A percentile compares a stretch with the other conserved stretches of the same genome.
Conservation (phyloP, 2,329 filamentous ascomycete genomes). For the Stemphylium vesicarium region DNA sequence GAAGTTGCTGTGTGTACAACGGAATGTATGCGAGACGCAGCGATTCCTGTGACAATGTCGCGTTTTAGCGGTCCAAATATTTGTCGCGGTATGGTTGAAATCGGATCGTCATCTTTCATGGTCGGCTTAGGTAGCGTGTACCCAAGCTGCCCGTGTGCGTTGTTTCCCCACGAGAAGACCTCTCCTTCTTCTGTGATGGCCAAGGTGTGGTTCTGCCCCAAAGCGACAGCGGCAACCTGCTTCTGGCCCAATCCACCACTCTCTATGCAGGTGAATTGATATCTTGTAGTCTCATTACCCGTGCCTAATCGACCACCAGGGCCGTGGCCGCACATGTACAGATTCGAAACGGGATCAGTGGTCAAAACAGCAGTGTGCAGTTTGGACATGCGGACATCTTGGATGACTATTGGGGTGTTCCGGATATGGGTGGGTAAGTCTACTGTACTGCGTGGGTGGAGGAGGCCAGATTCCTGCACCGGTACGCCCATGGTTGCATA, state of each 20-base stretch:
- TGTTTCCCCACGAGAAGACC: conserved; percentile 93
- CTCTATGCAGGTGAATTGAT: conserved; percentile 83
- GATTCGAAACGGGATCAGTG: conserved; percentile 82
- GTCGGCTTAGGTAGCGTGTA: conserved; percentile 74
- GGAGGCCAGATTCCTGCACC: conserved; percentile 25
- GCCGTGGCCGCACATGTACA: conserved; percentile 92
- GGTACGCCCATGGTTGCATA: conserved; percentile 48
- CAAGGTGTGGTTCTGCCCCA: conserved; percentile 91
- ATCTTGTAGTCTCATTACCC: conserved; percentile 88
- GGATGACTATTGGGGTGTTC: conserved; percentile 74
- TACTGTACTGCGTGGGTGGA: conserved; percentile 47
- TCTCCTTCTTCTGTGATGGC: conserved; percentile 87
- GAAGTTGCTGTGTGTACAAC: conserved; percentile 82
- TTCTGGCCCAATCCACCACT: conserved; percentile 74
- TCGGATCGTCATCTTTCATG: conserved; percentile 79
- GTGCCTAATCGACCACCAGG: conserved; percentile 87
- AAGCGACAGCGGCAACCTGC: conserved; percentile 75
- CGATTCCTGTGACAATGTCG: conserved; percentile 79
- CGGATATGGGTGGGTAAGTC: conserved; percentile 76
- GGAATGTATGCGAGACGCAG: conserved; percentile 90
- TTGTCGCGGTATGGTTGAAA: conserved; percentile 81
- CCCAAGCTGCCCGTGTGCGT: conserved; percentile 83
- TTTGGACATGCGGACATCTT: conserved; percentile 87
- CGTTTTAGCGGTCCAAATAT: conserved; percentile 92
- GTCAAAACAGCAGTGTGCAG: conserved; percentile 89